Conservation (phyloP, 2,329 filamentous ascomycete species). For the Colletotrichum sp. region DNA sequence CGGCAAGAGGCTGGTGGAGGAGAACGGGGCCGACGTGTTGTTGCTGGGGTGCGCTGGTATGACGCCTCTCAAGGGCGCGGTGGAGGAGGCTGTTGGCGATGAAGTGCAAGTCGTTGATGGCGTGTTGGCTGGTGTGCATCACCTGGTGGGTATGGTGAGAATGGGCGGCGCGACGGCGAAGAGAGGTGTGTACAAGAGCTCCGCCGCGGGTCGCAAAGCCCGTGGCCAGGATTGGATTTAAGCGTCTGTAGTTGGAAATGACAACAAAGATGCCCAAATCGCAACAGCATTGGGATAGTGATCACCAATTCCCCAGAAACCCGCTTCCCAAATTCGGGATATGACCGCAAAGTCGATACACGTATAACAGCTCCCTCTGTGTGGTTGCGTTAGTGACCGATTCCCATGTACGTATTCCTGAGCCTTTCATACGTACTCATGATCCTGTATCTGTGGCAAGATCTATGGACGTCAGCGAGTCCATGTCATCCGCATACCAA, state of each 20-base stretch:
- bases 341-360: not conserved
- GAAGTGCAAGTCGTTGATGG: slow-evolving; percentile 9
- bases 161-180: slow-evolving; percentile 13
- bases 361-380: not conserved
- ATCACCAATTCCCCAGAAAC: too few species aligned
- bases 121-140: slow-evolving; percentile 9
- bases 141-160: slow-evolving; percentile 2
- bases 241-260: not conserved
- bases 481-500: not conserved
- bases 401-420: not conserved
- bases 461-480: not conserved
- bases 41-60: slow-evolving; percentile 10
- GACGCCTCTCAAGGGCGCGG: slow-evolving; percentile 12
- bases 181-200: slow-evolving; percentile 6
- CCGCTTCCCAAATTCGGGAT: too few species aligned
- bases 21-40: slow-evolving; percentile 4
- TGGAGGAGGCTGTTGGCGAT: slow-evolving; percentile 6
- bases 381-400: not conserved
- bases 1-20: not conserved
- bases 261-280: not conserved
- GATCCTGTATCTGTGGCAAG: not conserved
- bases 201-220: slow-evolving; percentile 4
- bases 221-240: slow-evolving; percentile 13
- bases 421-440: not conserved
- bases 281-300: not conserved